These are phyloP conservation scores for Beta corolliflora DNA, from an alignment of 179 eudicot genomes.

Conservation along the genomic window DNA sequence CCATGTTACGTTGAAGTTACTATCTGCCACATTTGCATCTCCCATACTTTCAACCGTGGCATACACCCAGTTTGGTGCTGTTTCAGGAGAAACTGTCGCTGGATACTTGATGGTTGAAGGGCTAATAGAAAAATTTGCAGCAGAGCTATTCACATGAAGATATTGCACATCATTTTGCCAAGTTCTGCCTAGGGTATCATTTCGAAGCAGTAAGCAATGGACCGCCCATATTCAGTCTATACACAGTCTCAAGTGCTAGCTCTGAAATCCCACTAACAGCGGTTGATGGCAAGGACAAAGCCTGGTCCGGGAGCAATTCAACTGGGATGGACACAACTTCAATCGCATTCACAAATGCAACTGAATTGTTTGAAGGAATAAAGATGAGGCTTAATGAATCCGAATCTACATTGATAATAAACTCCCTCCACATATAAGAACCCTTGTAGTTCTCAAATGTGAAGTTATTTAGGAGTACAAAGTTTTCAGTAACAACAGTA, in stretches of 20 bases:
- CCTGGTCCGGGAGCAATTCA: constrained; percentile 57
- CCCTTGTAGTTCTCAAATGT: constrained; percentile 54
- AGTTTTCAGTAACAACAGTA: constrained; percentile 66
- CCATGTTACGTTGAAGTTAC: constrained; percentile 77
- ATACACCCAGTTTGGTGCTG: constrained; percentile 70
- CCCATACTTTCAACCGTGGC: constrained; percentile 76
- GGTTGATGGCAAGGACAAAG: constrained; percentile 42
- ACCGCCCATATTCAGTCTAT: constrained; percentile 77
- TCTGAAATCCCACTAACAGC: constrained; percentile 52
- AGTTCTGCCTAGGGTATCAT: constrained; percentile 71
- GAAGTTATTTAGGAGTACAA: constrained; percentile 68
- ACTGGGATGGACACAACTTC: constrained; percentile 75
- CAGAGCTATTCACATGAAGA: constrained; percentile 70
- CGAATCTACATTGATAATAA: constrained; percentile 64
- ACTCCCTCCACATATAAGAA: constrained; percentile 68
- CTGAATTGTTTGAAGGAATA: constrained; percentile 67
- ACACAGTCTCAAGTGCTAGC: constrained; percentile 66
- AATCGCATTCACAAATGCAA: constrained; percentile 71
- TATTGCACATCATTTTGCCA: constrained; percentile 66
- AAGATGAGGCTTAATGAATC: constrained; percentile 52
- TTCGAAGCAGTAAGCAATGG: constrained; percentile 63
- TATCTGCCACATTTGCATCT: constrained; percentile 52
- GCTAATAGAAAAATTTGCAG: constrained; percentile 53
- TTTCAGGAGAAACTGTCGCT: constrained; percentile 40
- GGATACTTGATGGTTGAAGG: constrained; percentile 56